Evolutionary conservation across 108 stramenopile genomes (phyloP).

Genomic region (Cyclostephanos tholiformis): DNA sequence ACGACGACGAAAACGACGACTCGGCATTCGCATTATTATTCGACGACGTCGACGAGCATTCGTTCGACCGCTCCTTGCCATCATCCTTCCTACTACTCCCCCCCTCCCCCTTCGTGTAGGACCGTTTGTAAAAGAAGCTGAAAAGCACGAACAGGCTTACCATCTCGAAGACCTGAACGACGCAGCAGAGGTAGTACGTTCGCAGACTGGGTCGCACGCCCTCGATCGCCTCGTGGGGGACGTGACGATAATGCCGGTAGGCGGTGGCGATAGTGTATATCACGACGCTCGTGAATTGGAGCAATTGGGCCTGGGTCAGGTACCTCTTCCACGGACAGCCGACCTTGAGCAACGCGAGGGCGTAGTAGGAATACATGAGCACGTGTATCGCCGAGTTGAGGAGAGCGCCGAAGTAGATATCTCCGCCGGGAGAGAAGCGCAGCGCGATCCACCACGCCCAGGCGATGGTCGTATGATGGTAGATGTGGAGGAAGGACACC

Average conservation of each 20-base stretch:
- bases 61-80: background rate
- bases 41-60: background rate
- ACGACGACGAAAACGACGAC: slow-evolving; percentile 12
- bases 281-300: slow-evolving; percentile 96
- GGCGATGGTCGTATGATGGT: slow-evolving; percentile 96
- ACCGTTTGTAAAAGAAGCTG: slow-evolving; percentile 72
- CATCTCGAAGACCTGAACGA: slow-evolving; percentile 86
- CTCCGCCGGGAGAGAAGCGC: slow-evolving; percentile 84
- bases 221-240: slow-evolving; percentile 42
- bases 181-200: slow-evolving; percentile 56
- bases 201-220: slow-evolving; percentile 35
- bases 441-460: slow-evolving; percentile 95
- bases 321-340: slow-evolving; percentile 92
- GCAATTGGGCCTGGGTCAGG: slow-evolving; percentile 91
- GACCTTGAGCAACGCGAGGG: slow-evolving; percentile 72
- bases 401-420: slow-evolving; percentile 96
- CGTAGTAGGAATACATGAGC: slow-evolving; percentile 99
- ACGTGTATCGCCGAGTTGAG: slow-evolving; percentile 98
- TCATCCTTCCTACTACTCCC: background rate
- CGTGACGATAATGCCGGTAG: slow-evolving; percentile 41
- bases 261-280: slow-evolving; percentile 63
- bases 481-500: slow-evolving; percentile 98
- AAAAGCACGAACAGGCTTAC: slow-evolving; percentile 84
- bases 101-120: slow-evolving; percentile 57
- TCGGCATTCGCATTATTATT: background rate